These are phyloP conservation scores for Trametes polyzona DNA, from an alignment of 1,284 basidiomycete species.

Conservation along the genomic window DNA sequence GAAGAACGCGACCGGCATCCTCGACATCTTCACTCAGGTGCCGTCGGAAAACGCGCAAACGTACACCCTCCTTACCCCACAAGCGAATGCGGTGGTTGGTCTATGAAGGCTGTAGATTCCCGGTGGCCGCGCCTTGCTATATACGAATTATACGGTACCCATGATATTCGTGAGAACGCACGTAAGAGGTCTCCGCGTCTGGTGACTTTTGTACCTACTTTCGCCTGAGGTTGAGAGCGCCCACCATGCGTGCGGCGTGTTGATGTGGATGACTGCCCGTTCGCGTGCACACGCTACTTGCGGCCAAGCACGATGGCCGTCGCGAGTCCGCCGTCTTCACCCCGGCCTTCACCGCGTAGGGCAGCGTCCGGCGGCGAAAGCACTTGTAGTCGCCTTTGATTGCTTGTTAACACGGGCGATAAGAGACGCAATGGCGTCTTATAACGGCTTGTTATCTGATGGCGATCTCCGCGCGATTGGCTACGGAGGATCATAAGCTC, in stretches of 20 bases:
- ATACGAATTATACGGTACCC: too few species aligned
- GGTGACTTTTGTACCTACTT: neutral
- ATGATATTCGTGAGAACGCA: too few species aligned
- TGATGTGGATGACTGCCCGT: too few species aligned
- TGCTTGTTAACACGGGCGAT: neutral
- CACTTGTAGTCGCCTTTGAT: neutral
- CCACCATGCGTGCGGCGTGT: neutral
- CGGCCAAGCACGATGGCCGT: neutral
- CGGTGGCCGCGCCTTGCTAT: neutral
- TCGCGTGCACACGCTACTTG: too few species aligned
- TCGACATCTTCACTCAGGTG: constrained; percentile 29
- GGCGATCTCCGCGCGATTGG: constrained; percentile 31
- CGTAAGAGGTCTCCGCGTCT: too few species aligned
- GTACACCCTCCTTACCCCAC: constrained; percentile 11
- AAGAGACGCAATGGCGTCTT: neutral
- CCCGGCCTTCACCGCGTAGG: neutral
- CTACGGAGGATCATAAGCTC: constrained; percentile 9
- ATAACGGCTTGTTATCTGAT: constrained; percentile 27
- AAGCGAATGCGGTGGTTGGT: constrained; percentile 11
- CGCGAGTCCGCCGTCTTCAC: neutral
- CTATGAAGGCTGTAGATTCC: neutral
- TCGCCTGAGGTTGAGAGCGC: too few species aligned
- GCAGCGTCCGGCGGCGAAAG: too few species aligned
- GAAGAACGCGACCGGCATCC: constrained; percentile 35
- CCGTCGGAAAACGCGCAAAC: constrained; percentile 23